phyloP scores from a whole-genome alignment of 768 basidiomycete genomes.

The Suillus cothurnatus region DNA sequence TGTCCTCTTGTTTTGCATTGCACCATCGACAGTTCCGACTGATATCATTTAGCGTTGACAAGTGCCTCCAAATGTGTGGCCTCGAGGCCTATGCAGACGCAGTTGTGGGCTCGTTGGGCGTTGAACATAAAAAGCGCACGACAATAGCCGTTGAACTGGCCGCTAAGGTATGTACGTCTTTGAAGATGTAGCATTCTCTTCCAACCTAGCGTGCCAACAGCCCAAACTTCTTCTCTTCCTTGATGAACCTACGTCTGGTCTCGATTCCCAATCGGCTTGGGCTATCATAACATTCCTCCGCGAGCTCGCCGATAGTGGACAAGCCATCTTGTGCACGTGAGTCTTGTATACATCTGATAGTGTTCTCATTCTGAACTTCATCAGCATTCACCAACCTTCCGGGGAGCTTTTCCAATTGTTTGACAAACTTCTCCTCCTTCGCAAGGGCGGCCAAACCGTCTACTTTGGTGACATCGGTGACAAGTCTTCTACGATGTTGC shows the following conservation, averaged over 20 bases:
- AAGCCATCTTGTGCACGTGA: conserved; percentile 89
- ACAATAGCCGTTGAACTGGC: conserved; percentile 90
- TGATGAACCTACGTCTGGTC: conserved; percentile 87
- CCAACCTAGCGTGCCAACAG: conserved; percentile 28
- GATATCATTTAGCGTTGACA: conserved; percentile 45
- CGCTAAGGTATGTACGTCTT: conserved; percentile 50
- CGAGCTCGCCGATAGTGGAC: conserved; percentile 76
- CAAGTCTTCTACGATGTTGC: conserved; percentile 60
- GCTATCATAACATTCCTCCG: conserved; percentile 76
- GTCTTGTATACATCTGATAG: conserved; percentile 23
- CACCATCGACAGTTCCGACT: background rate
- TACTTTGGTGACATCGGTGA: conserved; percentile 72
- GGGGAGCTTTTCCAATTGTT: conserved; percentile 83
- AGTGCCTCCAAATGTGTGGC: conserved; percentile 62
- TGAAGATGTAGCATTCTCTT: background rate
- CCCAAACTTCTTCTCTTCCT: conserved; percentile 82
- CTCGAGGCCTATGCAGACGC: conserved; percentile 67
- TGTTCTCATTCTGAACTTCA: background rate
- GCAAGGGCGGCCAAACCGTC: conserved; percentile 71
- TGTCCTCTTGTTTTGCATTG: conserved; percentile 25
- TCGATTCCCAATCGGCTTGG: conserved; percentile 89
- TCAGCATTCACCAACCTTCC: conserved; percentile 64
- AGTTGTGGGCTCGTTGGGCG: conserved; percentile 64
- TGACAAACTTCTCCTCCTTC: conserved; percentile 75
- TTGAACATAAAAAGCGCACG: conserved; percentile 78